Conservation (phyloP, 2,329 filamentous ascomycete genomes). For the Juglanconis sp. region DNA sequence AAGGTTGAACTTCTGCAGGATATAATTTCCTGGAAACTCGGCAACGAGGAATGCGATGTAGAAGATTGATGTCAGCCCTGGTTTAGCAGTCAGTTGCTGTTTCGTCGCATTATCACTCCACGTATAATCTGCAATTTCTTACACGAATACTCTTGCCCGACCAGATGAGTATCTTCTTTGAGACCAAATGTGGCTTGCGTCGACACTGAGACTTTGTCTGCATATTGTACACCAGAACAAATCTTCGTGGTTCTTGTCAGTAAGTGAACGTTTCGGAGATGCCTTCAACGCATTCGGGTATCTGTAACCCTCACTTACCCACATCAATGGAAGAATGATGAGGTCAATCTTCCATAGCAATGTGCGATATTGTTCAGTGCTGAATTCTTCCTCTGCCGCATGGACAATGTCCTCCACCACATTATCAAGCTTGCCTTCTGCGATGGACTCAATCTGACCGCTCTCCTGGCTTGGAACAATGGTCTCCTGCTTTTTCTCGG, state of each 20-base stretch:
- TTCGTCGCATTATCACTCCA: too few species aligned
- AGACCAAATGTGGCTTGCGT: conserved; percentile 29
- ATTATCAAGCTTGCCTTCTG: background rate
- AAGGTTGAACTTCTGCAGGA: conserved; percentile 33
- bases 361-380: conserved; percentile 1
- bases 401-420: background rate
- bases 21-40: conserved; percentile 28
- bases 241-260: too few species aligned
- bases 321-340: conserved; percentile 13
- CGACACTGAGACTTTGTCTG: conserved; percentile 28
- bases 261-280: background rate
- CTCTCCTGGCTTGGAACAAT: too few species aligned
- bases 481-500: too few species aligned
- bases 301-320: background rate
- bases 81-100: too few species aligned
- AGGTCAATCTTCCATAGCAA: conserved; percentile 9
- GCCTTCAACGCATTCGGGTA: conserved; percentile 20
- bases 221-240: conserved; percentile 20
- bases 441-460: too few species aligned
- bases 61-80: conserved; percentile 23
- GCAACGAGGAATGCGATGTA: conserved; percentile 28
- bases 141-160: conserved; percentile 29
- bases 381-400: conserved; percentile 4
- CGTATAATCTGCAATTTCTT: conserved; percentile 19
- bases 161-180: conserved; percentile 26